Evolutionary conservation across 441 rosid genomes (phyloP), one percentile per base, ranked within the genome.

Genomic region (Mallotus japonicus): DNA sequence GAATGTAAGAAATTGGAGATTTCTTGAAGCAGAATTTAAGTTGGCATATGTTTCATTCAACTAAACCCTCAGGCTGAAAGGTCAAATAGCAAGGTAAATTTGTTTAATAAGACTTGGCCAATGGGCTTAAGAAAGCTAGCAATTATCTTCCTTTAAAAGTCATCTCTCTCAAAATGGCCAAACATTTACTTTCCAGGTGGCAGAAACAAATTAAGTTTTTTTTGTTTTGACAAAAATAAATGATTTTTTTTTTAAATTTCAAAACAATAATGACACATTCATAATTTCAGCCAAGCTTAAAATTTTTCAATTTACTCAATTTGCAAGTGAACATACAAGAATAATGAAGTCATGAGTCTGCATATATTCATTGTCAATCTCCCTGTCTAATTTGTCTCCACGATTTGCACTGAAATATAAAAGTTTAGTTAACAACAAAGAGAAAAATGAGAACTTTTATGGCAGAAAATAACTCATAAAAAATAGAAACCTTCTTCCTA

Each of bases 311-410:
- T 37, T 73, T 62, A 73, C 60, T 74, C 16, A 65, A 60, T 42
- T 67, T 58, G 50, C 34, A 65, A 58, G 49, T 49, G 63, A 83
- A 76, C 96, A 65, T 87, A 93, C 99, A 74, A 95, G 92, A 79
- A 91, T 62, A 57, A 91, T 79, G 81, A 93, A 87, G 87, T 95
- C 98, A 74, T 86, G 82, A 13, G 81, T 86, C 83, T 84, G 95
- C 81, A 79, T 79, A 78, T 89, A 88, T 85, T 95, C 99, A 46
- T 76, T 58, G 34, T 95, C 98, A 65, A 93, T 89, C 77, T 75
- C 84, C 83, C 70, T 79, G 88, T 93, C 97, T 87, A 88, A 81
- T 83, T 83, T 87, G 84, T 92, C 97, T 13, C 95, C 97, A 64
- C 62, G 88, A 80, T 90, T 87, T 53, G 88, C 88, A 75, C 99